Evolutionary conservation across 2,329 filamentous ascomycete species (phyloP).

Genomic region (Colletotrichum musicola): DNA sequence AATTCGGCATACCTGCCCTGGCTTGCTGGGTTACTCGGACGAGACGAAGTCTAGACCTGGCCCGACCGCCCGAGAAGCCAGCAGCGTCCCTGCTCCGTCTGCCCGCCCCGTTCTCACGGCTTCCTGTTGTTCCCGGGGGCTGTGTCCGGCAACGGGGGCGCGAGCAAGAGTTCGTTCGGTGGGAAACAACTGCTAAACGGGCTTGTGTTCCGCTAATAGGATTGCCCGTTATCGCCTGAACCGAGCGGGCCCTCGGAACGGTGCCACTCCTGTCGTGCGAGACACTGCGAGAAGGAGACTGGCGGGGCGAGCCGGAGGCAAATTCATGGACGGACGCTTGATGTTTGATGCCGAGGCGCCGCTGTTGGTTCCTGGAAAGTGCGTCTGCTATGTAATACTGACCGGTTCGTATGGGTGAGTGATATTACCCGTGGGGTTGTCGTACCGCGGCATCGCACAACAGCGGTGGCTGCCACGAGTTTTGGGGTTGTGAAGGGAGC

Average conservation of each 20-base stretch:
- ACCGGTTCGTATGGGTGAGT: not conserved
- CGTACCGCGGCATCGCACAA: conserved; percentile 17
- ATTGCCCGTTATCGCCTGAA: not conserved
- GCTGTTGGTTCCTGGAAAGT: not conserved
- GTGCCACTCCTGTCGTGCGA: conserved; percentile 15
- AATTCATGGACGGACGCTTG: conserved; percentile 13
- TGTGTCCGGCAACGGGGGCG: not conserved
- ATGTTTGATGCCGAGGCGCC: not conserved
- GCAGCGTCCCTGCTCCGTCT: conserved; percentile 25
- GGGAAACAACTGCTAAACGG: conserved; percentile 17
- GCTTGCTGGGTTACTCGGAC: conserved; percentile 8
- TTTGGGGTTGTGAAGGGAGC: not conserved
- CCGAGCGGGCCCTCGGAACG: not conserved
- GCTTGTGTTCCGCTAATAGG: not conserved
- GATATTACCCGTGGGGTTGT: not conserved
- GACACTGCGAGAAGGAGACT: conserved; percentile 23
- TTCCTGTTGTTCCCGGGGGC: not conserved
- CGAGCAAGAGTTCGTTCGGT: conserved; percentile 10
- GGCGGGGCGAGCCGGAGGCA: conserved; percentile 16
- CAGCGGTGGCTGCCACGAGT: conserved; percentile 9
- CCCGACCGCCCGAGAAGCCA: conserved; percentile 9
- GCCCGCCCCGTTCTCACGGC: not conserved
- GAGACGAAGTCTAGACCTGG: conserved; percentile 24
- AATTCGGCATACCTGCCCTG: not conserved
- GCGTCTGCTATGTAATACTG: not conserved